Evolutionary conservation across 2,329 filamentous ascomycete genomes (phyloP).

Genomic region (Diplodia sapinea): DNA sequence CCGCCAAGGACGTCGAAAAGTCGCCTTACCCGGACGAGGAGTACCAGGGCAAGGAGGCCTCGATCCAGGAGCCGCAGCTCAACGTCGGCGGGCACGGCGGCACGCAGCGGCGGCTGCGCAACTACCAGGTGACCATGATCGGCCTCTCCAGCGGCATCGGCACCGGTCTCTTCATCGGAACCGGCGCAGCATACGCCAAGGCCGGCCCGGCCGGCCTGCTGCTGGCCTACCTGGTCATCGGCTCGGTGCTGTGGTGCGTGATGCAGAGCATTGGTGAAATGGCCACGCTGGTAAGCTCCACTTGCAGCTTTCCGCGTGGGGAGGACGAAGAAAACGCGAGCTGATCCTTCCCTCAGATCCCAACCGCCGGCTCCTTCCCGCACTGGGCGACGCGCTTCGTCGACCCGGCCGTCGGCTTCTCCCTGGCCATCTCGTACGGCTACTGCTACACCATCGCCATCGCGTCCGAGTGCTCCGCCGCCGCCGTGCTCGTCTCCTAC

Average conservation of each 20-base stretch:
- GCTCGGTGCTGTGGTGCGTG: conserved; percentile 88
- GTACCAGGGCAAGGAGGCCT: conserved; percentile 8
- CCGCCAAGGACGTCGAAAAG: conserved; percentile 9
- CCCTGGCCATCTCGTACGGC: conserved; percentile 94
- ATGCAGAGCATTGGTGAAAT: conserved; percentile 91
- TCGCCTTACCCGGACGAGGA: neutral
- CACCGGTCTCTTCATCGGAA: conserved; percentile 81
- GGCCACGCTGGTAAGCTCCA: conserved; percentile 68
- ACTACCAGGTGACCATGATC: conserved; percentile 35
- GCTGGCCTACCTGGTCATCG: conserved; percentile 64
- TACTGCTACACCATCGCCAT: conserved; percentile 85
- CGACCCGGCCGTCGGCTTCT: conserved; percentile 92
- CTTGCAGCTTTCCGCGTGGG: neutral
- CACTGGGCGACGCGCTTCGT: conserved; percentile 93
- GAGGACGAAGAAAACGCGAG: too few species aligned
- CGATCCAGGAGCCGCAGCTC: conserved; percentile 18
- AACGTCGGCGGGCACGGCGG: conserved; percentile 20
- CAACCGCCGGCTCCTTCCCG: conserved; percentile 89
- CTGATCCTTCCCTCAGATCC: conserved; percentile 53
- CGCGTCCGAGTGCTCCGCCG: conserved; percentile 85
- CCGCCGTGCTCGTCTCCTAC: conserved; percentile 81
- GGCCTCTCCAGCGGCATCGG: conserved; percentile 43
- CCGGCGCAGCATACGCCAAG: conserved; percentile 53
- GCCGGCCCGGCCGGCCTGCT: conserved; percentile 47
- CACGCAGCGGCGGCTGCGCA: conserved; percentile 14